These are phyloP conservation scores for Cyberlindnera xishuangbannaensis DNA, from an alignment of 805 yeast species.

Conservation along the genomic window DNA sequence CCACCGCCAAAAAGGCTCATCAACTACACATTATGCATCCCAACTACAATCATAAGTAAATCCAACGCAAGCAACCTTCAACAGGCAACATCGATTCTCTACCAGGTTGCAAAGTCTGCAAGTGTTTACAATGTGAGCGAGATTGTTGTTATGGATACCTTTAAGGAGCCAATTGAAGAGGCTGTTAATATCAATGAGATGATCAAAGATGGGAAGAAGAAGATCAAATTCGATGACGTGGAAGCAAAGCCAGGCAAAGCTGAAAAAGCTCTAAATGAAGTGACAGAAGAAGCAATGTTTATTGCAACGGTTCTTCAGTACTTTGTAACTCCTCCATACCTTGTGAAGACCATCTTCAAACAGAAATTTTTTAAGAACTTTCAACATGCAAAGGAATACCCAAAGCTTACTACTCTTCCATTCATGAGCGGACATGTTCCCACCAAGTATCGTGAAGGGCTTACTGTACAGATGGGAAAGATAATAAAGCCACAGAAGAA, in stretches of 20 bases:
- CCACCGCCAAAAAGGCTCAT: constrained; percentile 8
- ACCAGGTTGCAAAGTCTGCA: constrained; percentile 75
- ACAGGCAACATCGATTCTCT: constrained; percentile 67
- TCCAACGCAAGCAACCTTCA: constrained; percentile 58
- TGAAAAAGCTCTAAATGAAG: constrained; percentile 13
- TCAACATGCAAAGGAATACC: constrained; percentile 60
- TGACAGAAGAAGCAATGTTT: constrained; percentile 38
- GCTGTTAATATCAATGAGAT: constrained; percentile 18
- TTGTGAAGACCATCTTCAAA: constrained; percentile 59
- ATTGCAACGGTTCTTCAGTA: constrained; percentile 70
- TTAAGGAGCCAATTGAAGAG: constrained; percentile 21
- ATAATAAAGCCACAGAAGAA: constrained; percentile 24
- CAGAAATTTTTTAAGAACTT: constrained; percentile 41
- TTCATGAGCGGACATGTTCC: constrained; percentile 46
- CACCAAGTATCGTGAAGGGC: constrained; percentile 58
- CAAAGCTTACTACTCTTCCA: constrained; percentile 68
- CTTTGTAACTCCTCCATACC: constrained; percentile 80
- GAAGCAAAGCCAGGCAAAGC: constrained; percentile 15
- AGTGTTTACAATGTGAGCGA: constrained; percentile 68
- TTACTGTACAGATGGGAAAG: constrained; percentile 36
- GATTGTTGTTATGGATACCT: constrained; percentile 60
- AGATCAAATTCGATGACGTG: constrained; percentile 30
- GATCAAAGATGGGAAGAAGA: constrained; percentile 21
- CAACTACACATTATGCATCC: constrained; percentile 62
- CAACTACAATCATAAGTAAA: constrained; percentile 54